Percentiles rank a stretch among this genome's conserved stretches.
phyloP scores from a whole-genome alignment of 352 stramenopile genomes.

The Plasmopara halstedii region DNA sequence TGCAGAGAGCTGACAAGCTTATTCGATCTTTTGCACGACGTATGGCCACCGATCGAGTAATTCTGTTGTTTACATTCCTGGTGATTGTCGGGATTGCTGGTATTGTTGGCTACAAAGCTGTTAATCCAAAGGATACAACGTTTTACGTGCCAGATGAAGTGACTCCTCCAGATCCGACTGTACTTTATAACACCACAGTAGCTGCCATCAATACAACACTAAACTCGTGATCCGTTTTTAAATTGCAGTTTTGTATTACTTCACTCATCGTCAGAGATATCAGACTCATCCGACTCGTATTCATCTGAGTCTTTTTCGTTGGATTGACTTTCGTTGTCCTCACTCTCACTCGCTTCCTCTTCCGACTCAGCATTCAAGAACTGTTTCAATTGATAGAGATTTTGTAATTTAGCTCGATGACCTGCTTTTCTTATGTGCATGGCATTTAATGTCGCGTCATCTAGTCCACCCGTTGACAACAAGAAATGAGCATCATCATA shows the following conservation, averaged over 20 bases:
- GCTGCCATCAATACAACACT: conserved; percentile 50
- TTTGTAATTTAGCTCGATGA: conserved; percentile 58
- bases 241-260: background rate
- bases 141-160: conserved; percentile 84
- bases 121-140: conserved; percentile 63
- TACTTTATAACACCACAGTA: conserved; percentile 72
- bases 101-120: conserved; percentile 80
- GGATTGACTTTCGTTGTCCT: too few species aligned
- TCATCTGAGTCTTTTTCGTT: conserved; percentile 22
- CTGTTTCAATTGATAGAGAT: conserved; percentile 54
- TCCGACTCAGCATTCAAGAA: conserved; percentile 29
- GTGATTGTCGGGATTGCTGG: conserved; percentile 72
- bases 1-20: conserved; percentile 73
- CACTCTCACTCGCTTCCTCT: conserved; percentile 1
- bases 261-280: conserved; percentile 15
- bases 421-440: conserved; percentile 64
- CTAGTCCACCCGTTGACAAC: conserved; percentile 29
- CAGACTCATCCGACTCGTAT: conserved; percentile 8
- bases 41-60: conserved; percentile 79
- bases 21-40: conserved; percentile 72
- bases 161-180: conserved; percentile 64
- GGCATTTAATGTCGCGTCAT: conserved; percentile 37
- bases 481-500: conserved; percentile 68
- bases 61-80: conserved; percentile 71
- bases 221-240: conserved; percentile 21